A percentile compares a stretch with the other conserved stretches of the same genome.
phyloP scores from a whole-genome alignment of 2,329 filamentous ascomycete genomes.

The Teratosphaeria zuluensis region DNA sequence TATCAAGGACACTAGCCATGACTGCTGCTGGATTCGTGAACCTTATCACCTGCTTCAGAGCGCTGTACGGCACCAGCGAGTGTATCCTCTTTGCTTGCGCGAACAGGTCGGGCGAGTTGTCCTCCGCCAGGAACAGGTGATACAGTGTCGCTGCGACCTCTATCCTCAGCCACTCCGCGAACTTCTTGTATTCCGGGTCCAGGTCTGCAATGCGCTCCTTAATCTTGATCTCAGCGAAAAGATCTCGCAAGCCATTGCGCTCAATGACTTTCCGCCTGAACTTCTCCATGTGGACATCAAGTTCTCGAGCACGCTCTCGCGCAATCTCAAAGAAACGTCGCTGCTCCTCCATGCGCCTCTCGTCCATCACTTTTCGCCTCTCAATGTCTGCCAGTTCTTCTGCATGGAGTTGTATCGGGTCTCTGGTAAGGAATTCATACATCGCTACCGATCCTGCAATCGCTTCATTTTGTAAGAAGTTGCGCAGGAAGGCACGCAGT shows the following conservation, averaged over 20 bases:
- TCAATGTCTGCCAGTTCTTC: conserved; percentile 77
- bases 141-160: conserved; percentile 95
- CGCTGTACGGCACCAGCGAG: conserved; percentile 81
- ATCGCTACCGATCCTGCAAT: conserved; percentile 77
- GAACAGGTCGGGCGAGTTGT: conserved; percentile 94
- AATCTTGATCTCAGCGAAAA: conserved; percentile 86
- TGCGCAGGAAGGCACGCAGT: conserved; percentile 79
- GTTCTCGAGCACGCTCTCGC: conserved; percentile 74
- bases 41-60: conserved; percentile 93
- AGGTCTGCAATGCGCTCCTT: conserved; percentile 82
- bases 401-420: conserved; percentile 65
- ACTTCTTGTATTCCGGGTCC: conserved; percentile 93
- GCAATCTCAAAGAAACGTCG: conserved; percentile 93
- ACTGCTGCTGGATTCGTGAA: conserved; percentile 94
- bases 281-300: conserved; percentile 95
- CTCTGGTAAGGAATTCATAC: conserved; percentile 66
- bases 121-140: conserved; percentile 92
- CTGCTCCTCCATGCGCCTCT: conserved; percentile 84
- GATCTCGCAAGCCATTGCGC: conserved; percentile 76
- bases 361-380: conserved; percentile 71
- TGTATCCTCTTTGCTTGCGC: conserved; percentile 91
- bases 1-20: conserved; percentile 89
- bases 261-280: conserved; percentile 60
- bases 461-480: conserved; percentile 72
- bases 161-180: conserved; percentile 95